A percentile compares a stretch with the other conserved stretches of the same genome.
These are phyloP conservation scores for Colletotrichum australisinense DNA, from an alignment of 2,329 filamentous ascomycete species.

Conservation along the genomic window DNA sequence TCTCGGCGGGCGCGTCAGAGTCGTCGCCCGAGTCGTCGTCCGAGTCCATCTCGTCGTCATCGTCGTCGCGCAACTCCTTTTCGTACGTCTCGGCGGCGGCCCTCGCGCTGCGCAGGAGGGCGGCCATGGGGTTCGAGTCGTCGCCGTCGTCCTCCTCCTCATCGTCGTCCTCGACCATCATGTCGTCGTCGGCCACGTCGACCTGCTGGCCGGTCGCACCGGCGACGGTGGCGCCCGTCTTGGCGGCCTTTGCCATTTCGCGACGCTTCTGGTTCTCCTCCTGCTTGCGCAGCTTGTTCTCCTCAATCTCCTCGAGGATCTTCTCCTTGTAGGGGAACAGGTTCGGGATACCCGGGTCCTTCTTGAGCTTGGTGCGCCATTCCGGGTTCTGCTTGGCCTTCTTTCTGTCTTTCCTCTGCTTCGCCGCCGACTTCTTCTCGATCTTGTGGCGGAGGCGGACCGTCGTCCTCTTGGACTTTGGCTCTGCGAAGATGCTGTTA, in stretches of 20 bases:
- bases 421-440: slow-evolving; percentile 88
- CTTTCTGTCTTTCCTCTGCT: slow-evolving; percentile 92
- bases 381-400: slow-evolving; percentile 94
- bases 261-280: slow-evolving; percentile 79
- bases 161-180: slow-evolving; percentile 61
- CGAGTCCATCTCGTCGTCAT: slow-evolving; percentile 61
- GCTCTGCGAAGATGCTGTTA: slow-evolving; percentile 68
- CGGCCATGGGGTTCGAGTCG: slow-evolving; percentile 88
- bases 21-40: slow-evolving; percentile 61
- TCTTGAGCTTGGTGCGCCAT: slow-evolving; percentile 96
- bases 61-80: slow-evolving; percentile 68
- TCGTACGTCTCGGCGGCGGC: slow-evolving; percentile 83
- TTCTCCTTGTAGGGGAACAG: slow-evolving; percentile 98
- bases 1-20: slow-evolving; percentile 65
- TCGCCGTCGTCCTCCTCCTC: slow-evolving; percentile 70
- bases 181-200: slow-evolving; percentile 58
- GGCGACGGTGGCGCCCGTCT: slow-evolving; percentile 57
- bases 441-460: slow-evolving; percentile 96
- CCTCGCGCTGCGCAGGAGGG: slow-evolving; percentile 86
- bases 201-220: slow-evolving; percentile 55
- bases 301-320: slow-evolving; percentile 93
- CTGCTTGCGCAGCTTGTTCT: slow-evolving; percentile 81
- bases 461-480: slow-evolving; percentile 91
- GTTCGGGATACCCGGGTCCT: slow-evolving; percentile 97
- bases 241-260: slow-evolving; percentile 77